Percentiles rank a stretch among this genome's conserved stretches.
Evolutionary conservation across 169 alveolate species (phyloP).

Genomic region (Plasmodium chabaudi): DNA sequence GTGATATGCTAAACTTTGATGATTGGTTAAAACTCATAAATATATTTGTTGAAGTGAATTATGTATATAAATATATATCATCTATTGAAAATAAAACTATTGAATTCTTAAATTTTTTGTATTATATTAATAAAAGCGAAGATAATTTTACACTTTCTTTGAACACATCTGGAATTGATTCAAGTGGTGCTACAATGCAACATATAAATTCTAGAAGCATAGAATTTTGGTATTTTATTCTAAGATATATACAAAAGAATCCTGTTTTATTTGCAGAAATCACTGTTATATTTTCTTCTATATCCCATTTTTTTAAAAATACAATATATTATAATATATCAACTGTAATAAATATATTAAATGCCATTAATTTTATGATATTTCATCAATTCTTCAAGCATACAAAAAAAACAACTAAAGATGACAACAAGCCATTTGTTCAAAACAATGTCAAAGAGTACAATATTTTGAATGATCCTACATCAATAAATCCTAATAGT

Average conservation of each 20-base stretch:
- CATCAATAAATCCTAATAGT: neutral
- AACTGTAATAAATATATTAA: constrained; percentile 51
- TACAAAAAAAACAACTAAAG: constrained; percentile 8
- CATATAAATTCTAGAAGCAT: constrained; percentile 54
- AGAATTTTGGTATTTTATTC: constrained; percentile 70
- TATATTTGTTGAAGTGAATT: constrained; percentile 66
- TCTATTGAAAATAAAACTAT: constrained; percentile 72
- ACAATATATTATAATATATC: constrained; percentile 52
- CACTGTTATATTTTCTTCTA: constrained; percentile 60
- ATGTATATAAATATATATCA: constrained; percentile 61
- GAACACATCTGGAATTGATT: constrained; percentile 11
- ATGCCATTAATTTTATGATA: constrained; percentile 72
- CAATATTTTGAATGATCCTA: neutral
- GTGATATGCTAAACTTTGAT: constrained; percentile 53
- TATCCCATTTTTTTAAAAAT: constrained; percentile 57
- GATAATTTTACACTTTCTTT: constrained; percentile 38
- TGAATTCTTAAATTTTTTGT: constrained; percentile 46
- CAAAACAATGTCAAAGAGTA: neutral
- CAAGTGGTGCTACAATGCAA: constrained; percentile 28
- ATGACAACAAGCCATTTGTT: neutral
- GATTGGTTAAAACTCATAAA: constrained; percentile 67
- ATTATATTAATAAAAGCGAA: constrained; percentile 57
- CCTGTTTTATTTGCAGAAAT: constrained; percentile 76
- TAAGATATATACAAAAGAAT: constrained; percentile 66
- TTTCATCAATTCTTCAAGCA: constrained; percentile 73